Evolutionary conservation across 2,329 filamentous ascomycete species (phyloP).

Genomic region (Calonectria hawksworthii): DNA sequence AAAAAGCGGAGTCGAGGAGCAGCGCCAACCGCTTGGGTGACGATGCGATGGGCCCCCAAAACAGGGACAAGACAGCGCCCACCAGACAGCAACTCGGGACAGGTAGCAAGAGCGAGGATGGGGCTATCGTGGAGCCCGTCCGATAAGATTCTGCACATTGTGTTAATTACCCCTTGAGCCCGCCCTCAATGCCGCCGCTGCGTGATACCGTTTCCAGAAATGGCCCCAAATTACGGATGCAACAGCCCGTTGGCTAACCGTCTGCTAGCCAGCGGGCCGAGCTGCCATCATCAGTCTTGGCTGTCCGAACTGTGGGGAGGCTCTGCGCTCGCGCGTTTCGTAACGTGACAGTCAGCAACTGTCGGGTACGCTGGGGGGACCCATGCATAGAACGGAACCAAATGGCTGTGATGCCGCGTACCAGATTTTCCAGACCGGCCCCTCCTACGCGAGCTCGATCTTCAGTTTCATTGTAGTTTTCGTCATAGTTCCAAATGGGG

Average conservation of each 20-base stretch:
- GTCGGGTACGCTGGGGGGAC: not conserved
- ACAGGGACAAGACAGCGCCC: not conserved
- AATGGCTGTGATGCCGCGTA: conserved; percentile 4
- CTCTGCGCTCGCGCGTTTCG: not conserved
- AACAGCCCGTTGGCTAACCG: not conserved
- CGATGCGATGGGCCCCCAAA: not conserved
- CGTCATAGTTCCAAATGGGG: conserved; percentile 13
- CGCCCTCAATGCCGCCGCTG: not conserved
- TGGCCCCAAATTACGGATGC: not conserved
- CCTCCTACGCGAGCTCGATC: conserved; percentile 7
- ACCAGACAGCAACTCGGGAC: not conserved
- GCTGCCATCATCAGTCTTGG: not conserved
- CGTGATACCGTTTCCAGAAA: not conserved
- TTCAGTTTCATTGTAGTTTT: conserved; percentile 23
- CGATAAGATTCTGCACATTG: no score
- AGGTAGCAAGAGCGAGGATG: not conserved
- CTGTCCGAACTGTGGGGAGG: conserved; percentile 1
- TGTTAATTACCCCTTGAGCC: not conserved
- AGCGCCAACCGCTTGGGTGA: not conserved
- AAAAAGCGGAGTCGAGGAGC: conserved; percentile 3
- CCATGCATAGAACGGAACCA: not conserved
- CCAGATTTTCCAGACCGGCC: not conserved
- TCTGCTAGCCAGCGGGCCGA: conserved; percentile 14
- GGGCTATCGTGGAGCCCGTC: not conserved
- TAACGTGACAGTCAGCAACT: not conserved